A percentile compares a stretch with the other conserved stretches of the same genome.
phyloP scores from a whole-genome alignment of 805 yeast genomes.

The Metschnikowia dekortorum region DNA sequence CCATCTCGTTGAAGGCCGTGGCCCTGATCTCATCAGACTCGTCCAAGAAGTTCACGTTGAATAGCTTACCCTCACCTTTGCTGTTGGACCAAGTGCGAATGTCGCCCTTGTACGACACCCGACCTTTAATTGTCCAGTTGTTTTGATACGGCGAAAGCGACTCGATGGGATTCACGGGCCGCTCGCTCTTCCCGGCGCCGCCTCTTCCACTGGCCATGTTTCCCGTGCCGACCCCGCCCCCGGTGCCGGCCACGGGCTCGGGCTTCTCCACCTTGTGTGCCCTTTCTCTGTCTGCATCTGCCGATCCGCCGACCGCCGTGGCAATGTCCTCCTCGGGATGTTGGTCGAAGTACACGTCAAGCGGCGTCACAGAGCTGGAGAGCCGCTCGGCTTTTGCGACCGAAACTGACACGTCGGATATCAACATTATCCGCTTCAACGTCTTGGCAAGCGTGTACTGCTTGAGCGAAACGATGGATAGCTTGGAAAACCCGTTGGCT shows the following conservation, averaged over 20 bases:
- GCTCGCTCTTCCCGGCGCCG: conserved; percentile 5
- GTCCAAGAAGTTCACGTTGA: conserved; percentile 83
- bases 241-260: conserved; percentile 10
- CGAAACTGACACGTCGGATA: conserved; percentile 44
- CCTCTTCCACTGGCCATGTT: neutral
- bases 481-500: conserved; percentile 42
- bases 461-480: conserved; percentile 37
- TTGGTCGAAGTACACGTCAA: conserved; percentile 55
- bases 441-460: conserved; percentile 44
- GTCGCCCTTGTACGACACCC: conserved; percentile 85
- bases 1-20: conserved; percentile 86
- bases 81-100: conserved; percentile 83
- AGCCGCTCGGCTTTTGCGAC: conserved; percentile 34
- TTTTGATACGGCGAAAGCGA: conserved; percentile 88
- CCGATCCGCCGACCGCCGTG: conserved; percentile 17
- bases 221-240: neutral
- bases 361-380: conserved; percentile 32
- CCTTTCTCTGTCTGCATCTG: conserved; percentile 1
- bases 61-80: conserved; percentile 85
- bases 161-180: conserved; percentile 64
- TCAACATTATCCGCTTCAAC: conserved; percentile 45
- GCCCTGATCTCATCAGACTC: conserved; percentile 96
- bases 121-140: conserved; percentile 88
- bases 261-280: neutral
- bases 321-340: conserved; percentile 53